phyloP scores from a whole-genome alignment of 805 yeast genomes.

The Vanderwaltozyma tropicalis region DNA sequence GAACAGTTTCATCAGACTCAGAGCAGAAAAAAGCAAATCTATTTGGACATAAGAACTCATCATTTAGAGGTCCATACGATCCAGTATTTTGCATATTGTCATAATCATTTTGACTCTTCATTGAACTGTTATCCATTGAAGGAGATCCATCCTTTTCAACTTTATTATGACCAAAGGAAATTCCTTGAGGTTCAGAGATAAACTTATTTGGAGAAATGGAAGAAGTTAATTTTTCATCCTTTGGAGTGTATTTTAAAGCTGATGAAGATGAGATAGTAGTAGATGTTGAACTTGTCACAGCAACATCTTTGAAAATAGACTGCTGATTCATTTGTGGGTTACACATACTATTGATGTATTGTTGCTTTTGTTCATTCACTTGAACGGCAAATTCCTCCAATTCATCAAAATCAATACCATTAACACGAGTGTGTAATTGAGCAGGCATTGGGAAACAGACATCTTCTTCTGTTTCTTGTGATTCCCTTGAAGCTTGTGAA shows the following conservation, averaged over 20 bases:
- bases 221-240: constrained; percentile 3
- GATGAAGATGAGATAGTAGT: constrained; percentile 40
- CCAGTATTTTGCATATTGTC: neutral
- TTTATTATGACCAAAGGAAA: constrained; percentile 33
- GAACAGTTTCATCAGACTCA: constrained; percentile 76
- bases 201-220: constrained; percentile 38
- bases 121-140: neutral
- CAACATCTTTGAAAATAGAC: constrained; percentile 3
- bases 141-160: constrained; percentile 28
- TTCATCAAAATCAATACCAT: constrained; percentile 86
- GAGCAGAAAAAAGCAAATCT: constrained; percentile 77
- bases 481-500: constrained; percentile 64
- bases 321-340: neutral
- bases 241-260: constrained; percentile 56
- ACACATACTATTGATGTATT: constrained; percentile 9
- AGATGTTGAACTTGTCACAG: constrained; percentile 16
- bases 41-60: constrained; percentile 41
- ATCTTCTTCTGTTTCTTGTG: constrained; percentile 93
- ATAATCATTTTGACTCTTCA: neutral
- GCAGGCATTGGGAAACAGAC: constrained; percentile 92
- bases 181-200: constrained; percentile 24
- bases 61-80: neutral
- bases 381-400: constrained; percentile 70
- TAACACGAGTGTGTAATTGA: constrained; percentile 43
- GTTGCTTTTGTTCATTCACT: constrained; percentile 40